Conservation (phyloP, 441 rosid genomes). For the Euphorbia corollata region DNA sequence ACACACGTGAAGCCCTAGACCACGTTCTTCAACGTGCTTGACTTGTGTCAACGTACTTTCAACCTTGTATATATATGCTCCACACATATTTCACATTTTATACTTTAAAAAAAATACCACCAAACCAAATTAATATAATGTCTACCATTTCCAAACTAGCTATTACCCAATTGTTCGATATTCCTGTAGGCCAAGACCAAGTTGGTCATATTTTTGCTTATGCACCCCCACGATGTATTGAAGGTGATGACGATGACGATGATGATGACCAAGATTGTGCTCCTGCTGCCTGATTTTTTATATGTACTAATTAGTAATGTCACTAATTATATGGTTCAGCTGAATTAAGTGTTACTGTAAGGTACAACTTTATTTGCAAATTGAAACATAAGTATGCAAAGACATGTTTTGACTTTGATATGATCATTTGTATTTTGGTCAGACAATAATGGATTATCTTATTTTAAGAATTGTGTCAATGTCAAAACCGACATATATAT, state of each 20-base stretch:
- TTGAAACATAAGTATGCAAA: neutral
- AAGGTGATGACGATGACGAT: constrained; percentile 4
- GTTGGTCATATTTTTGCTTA: neutral
- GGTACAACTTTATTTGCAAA: neutral
- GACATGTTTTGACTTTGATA: neutral
- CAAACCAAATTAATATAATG: neutral
- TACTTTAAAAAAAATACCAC: neutral
- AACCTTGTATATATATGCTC: neutral
- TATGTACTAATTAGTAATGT: neutral
- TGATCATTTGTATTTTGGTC: neutral
- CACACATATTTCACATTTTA: neutral
- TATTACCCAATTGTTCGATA: neutral
- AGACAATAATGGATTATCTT: neutral
- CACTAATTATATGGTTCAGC: neutral
- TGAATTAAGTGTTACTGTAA: neutral
- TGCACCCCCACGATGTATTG: neutral
- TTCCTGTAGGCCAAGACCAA: neutral
- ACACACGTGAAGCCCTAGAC: constrained; percentile 6
- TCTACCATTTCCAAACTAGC: neutral
- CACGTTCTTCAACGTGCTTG: constrained; percentile 12
- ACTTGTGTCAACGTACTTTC: neutral
- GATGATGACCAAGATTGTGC: constrained; percentile 7
- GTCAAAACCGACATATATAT: neutral
- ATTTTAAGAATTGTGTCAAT: neutral
- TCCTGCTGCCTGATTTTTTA: neutral